Evolutionary conservation across 2,329 filamentous ascomycete species (phyloP), one percentile per base, ranked within the genome.

Genomic region (Penicillium sp.): DNA sequence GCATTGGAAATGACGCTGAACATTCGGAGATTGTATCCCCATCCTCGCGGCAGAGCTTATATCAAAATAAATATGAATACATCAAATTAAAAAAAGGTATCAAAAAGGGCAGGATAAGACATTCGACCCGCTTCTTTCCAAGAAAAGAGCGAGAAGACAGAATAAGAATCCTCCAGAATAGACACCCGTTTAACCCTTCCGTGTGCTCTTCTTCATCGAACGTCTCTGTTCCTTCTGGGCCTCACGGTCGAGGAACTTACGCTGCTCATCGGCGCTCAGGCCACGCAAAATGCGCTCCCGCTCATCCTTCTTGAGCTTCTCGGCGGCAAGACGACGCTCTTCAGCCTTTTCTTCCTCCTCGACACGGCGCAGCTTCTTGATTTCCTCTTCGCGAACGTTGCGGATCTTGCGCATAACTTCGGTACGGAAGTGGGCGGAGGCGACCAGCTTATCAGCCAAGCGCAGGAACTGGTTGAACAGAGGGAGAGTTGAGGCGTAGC

Each of bases 371-470:
- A 99, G 85, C 77, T 89, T 89, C 69, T 83, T 83, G 66, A 89
- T 83, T 67, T 90, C 87, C 53, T 90, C 87, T 40, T 97, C 93
- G 60, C 94, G 91, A 32, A 86, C 87, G 58, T 79, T 79, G 67
- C 85, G 86, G 62, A 99, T 82, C 80, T 95, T 96, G 73, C 90
- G 90, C 71, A 88, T 78, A 32, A 96, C 91, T 79, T 97, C 90
- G 35, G 90, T 85, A 11, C 94, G 90, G 86, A 97, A 97, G 74
- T 90, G 92, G 10, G 85, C 92, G 26, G 77, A 76, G 52, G 84
- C 78, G 53, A 88, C 91, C 45, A 99, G 87, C 63, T 83, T 79
- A 71, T 99, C 94, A 38, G 91, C 83, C n/a, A 97, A 77, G 60
- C 90, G 88, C 51, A 97, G 74, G 79, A 94, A 96, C 75, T 89